Evolutionary conservation across 1,284 basidiomycete genomes (phyloP).

Genomic region (Cutaneotrichosporon daszewskae): DNA sequence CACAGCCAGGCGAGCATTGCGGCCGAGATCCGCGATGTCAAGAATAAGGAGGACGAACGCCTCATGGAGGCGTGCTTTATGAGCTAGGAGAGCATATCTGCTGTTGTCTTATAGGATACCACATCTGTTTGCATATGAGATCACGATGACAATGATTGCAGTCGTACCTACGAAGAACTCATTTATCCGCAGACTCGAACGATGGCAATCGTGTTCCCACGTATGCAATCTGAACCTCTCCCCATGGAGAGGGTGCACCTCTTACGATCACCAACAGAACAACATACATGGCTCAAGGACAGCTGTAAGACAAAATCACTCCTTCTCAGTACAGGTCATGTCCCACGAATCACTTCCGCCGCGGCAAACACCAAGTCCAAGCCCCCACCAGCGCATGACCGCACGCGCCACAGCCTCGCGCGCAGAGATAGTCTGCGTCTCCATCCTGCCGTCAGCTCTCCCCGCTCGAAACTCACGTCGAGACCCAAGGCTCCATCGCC

Average conservation of each 20-base stretch:
- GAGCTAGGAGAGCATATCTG: slow-evolving; percentile 24
- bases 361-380: slow-evolving; percentile 40
- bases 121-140: too few relatives aligned
- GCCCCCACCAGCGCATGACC: slow-evolving; percentile 58
- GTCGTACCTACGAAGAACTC: too few relatives aligned
- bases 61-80: slow-evolving; percentile 43
- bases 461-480: slow-evolving; percentile 43
- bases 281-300: too few relatives aligned
- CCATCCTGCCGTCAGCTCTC: slow-evolving; percentile 57
- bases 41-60: slow-evolving; percentile 35
- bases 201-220: too few relatives aligned
- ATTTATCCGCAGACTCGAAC: too few relatives aligned
- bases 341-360: slow-evolving; percentile 39
- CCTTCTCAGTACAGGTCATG: slow-evolving; percentile 44
- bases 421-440: slow-evolving; percentile 73
- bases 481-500: slow-evolving; percentile 71
- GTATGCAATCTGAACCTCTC: too few relatives aligned
- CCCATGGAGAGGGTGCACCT: too few relatives aligned
- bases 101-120: too few relatives aligned
- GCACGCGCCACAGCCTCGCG: slow-evolving; percentile 76
- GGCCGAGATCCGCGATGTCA: slow-evolving; percentile 26
- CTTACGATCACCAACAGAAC: too few relatives aligned
- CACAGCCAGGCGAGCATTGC: slow-evolving; percentile 30
- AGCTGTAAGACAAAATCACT: too few relatives aligned
- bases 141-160: too few relatives aligned